Conservation (phyloP, 140 eudicot species). For the Stevia rebaudiana region DNA sequence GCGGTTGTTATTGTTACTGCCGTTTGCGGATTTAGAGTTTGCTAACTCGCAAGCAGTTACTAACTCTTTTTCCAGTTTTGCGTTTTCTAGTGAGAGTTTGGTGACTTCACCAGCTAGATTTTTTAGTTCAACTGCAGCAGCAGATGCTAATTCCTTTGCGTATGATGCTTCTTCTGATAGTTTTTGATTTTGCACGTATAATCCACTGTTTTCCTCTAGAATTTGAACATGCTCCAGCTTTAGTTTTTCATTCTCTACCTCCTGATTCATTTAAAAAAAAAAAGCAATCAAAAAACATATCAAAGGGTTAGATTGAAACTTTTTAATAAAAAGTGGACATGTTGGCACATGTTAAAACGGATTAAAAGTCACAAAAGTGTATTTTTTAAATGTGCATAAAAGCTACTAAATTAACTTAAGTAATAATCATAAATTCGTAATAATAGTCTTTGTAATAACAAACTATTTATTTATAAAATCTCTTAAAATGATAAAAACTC, state of each 20-base stretch:
- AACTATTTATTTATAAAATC: not conserved
- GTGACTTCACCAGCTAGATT: conserved; percentile 92
- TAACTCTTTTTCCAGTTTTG: conserved; percentile 77
- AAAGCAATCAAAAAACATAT: conserved; percentile 4
- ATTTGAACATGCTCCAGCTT: conserved; percentile 73
- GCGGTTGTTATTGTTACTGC: conserved; percentile 63
- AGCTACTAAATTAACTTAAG: not conserved
- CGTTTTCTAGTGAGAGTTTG: conserved; percentile 71
- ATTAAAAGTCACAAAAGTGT: not conserved
- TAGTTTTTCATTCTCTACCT: conserved; percentile 78
- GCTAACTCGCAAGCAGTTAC: conserved; percentile 57
- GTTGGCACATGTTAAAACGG: no score
- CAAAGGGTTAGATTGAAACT: not conserved
- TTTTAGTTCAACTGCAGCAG: conserved; percentile 94
- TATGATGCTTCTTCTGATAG: conserved; percentile 96
- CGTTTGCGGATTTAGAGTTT: conserved; percentile 43
- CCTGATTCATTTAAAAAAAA: conserved; percentile 43
- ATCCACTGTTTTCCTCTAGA: conserved; percentile 86
- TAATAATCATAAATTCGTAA: not conserved
- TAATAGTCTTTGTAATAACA: not conserved
- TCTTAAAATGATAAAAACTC: not conserved
- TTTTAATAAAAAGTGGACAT: not conserved
- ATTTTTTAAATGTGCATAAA: not conserved
- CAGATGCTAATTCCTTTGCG: conserved; percentile 96
- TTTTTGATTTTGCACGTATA: conserved; percentile 86